A percentile compares a stretch with the other conserved stretches of the same genome.
Evolutionary conservation across 73 alveolate species (phyloP).

Genomic region (Paramecium bursaria): DNA sequence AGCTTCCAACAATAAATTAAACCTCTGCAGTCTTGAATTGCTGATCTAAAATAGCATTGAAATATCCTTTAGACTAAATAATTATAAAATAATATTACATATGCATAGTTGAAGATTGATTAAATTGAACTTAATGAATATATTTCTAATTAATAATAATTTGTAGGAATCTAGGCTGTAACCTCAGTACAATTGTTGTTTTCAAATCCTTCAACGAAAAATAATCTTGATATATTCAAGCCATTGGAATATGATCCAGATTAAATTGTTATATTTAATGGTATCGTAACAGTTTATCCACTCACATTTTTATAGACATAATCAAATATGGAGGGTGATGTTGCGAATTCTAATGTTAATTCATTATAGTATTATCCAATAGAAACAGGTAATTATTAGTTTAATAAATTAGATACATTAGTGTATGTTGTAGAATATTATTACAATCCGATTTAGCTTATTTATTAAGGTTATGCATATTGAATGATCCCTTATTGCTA

Average conservation of each 20-base stretch:
- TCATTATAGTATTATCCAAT: background rate
- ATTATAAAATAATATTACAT: no score
- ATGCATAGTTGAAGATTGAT: slow-evolving; percentile 26
- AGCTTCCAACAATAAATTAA: slow-evolving; percentile 16
- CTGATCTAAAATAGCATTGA: background rate
- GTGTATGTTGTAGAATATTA: background rate
- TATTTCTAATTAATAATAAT: background rate
- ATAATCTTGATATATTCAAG: background rate
- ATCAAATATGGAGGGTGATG: background rate
- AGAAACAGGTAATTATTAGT: background rate
- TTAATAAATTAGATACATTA: slow-evolving; percentile 3
- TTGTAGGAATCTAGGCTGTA: background rate
- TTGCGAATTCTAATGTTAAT: background rate
- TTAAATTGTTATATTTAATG: background rate
- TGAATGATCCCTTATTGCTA: background rate
- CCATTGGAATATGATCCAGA: background rate
- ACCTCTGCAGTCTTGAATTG: slow-evolving; percentile 19
- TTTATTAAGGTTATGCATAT: background rate
- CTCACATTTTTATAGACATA: background rate
- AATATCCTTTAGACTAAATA: background rate
- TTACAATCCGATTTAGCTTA: background rate
- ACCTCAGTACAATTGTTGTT: background rate
- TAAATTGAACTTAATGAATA: background rate
- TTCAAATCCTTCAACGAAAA: background rate
- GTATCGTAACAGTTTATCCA: background rate